Evolutionary conservation across 148 eudicot genomes (phyloP).

Genomic region (Camellia japonica): DNA sequence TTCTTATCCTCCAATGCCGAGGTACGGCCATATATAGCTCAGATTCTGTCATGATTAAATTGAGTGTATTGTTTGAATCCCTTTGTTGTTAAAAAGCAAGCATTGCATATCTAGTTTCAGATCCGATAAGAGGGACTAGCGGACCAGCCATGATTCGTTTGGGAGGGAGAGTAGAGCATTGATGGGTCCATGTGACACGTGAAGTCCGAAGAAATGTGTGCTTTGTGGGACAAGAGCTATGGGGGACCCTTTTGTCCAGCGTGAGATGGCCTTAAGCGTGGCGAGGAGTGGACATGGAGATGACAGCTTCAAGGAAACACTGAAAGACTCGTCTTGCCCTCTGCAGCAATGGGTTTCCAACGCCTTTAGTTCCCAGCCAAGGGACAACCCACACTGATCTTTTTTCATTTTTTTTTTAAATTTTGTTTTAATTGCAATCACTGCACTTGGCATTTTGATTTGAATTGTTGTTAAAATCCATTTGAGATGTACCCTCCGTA

Average conservation of each 20-base stretch:
- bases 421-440: no score
- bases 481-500: no score
- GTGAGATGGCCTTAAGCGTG: background rate
- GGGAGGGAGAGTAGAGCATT: background rate
- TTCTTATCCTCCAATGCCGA: conserved; percentile 8
- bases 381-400: no score
- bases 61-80: conserved; percentile 1
- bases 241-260: conserved; percentile 32
- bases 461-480: no score
- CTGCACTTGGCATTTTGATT: no score
- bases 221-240: conserved; percentile 18
- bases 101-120: conserved; percentile 30
- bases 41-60: background rate
- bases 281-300: conserved; percentile 16
- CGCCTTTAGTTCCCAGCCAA: conserved; percentile 16
- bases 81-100: conserved; percentile 20
- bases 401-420: no score
- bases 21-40: background rate
- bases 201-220: conserved; percentile 22
- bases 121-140: conserved; percentile 29
- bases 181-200: conserved; percentile 39
- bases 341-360: conserved; percentile 12
- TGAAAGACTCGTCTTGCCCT: background rate
- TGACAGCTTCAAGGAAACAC: background rate
- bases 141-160: conserved; percentile 18